phyloP scores from a whole-genome alignment of 225 moss, liverwort and hornwort genomes.

The Anthoceros angustus region DNA sequence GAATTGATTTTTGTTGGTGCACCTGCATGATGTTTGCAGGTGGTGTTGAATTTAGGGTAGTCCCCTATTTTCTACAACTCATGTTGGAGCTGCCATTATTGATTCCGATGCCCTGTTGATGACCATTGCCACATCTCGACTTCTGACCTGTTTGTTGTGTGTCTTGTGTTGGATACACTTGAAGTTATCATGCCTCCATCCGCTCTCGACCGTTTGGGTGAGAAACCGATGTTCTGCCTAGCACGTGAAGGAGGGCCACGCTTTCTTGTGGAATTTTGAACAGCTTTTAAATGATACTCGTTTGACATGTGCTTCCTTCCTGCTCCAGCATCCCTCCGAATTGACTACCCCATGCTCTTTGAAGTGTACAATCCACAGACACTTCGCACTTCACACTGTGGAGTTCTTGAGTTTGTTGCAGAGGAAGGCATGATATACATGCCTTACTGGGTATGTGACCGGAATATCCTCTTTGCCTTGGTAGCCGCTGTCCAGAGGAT shows the following conservation, averaged over 20 bases:
- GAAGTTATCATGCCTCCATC: slow-evolving; percentile 99
- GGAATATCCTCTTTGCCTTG: not conserved
- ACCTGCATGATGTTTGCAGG: too few species aligned
- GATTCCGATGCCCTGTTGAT: too few species aligned
- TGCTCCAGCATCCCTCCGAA: slow-evolving; percentile 75
- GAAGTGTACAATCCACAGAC: slow-evolving; percentile 88
- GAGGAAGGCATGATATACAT: slow-evolving; percentile 99
- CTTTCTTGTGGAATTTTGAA: not conserved
- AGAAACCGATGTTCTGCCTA: not conserved
- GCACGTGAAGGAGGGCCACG: not conserved
- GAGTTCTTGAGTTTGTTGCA: slow-evolving; percentile 96
- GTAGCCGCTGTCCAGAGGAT: too few species aligned
- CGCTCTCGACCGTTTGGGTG: slow-evolving; percentile 93
- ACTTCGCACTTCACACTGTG: slow-evolving; percentile 85
- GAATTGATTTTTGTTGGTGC: not conserved
- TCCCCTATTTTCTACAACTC: too few species aligned
- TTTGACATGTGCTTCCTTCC: not conserved
- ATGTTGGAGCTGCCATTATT: too few species aligned
- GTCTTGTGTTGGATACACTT: slow-evolving; percentile 4
- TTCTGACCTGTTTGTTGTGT: slow-evolving; percentile 10
- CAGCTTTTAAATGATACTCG: too few species aligned
- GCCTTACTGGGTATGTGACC: slow-evolving; percentile 78
- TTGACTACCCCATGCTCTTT: slow-evolving; percentile 98
- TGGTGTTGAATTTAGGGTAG: not conserved
- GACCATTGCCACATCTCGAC: too few species aligned